Evolutionary conservation across 2,329 filamentous ascomycete genomes (phyloP), one percentile per base, ranked within the genome.

Genomic region (Phialophora macrospora): DNA sequence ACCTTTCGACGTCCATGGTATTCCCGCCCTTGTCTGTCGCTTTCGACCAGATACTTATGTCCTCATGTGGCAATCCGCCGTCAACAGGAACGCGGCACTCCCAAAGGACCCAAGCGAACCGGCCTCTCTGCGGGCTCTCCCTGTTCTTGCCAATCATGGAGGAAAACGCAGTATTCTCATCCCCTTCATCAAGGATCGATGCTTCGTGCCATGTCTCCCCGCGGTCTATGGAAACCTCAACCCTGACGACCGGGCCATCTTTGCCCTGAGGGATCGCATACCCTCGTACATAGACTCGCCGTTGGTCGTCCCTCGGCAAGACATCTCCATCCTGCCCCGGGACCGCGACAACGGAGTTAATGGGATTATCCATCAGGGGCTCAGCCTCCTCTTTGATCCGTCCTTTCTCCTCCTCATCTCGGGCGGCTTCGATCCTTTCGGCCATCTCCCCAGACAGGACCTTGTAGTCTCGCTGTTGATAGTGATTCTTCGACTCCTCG

Each of bases 231-330:
- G 80, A 82, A n/a, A 87, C 80, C 71, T 87, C 82, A 0, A 87
- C 48, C 24, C 20, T 51, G 9, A 51, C 24, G 20, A 87, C 78
- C 0, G 85, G 84, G 0, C 85, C 85, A 63, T 82, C 76, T 26
- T 80, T 77, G 2, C 83, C 85, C 38, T 79, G 75, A 0, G 84
- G 85, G 26, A 87, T 73, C 0, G 85, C 85, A 74, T 86, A 87
- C 0, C 85, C 85, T 60, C 78, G 80, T 8, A 84, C 79, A 61
- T 80, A 77, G 5, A 86, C 68, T 11, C 63, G 74, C 0, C 80
- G 80, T 8, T 56, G 24, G 9, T 80, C 72, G 26, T 60, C 55
- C 20, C 78, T 74, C 4, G 76, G 68, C 7, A 68, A 55, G 4
- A 85, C 77, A 0, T 73, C 81, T 8, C 79, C 77, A 4, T 77